Base-by-base conservation (phyloP, 352 stramenopile species). In the Elongisporangium senticosum region DNA sequence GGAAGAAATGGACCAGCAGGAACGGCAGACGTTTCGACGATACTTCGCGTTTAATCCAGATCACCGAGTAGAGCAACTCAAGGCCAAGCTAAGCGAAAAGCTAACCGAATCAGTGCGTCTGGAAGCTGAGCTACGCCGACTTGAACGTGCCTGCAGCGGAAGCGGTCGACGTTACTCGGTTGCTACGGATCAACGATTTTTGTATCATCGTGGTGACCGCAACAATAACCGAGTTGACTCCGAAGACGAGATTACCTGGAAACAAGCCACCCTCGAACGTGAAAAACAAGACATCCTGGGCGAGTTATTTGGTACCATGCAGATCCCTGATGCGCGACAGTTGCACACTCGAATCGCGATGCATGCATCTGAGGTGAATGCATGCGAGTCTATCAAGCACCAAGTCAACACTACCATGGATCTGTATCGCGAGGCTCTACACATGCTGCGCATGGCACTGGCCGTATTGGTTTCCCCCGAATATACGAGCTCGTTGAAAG, bases 311-410 rank as follows among this genome's bases (percentile, higher is more conserved):
- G 61, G 65, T 3, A 72, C 72, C 19, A 55, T 84, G 17, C 67
- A 63, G 5, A 56, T 83, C 28, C 75, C 84, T 0, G 81, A 91
- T n/a, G 74, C 68, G 4, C 56, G 80, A 49, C 76, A 86, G 64
- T 75, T 91, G 37, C 71, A 87, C 53, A 75, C 84, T n/a, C 84
- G 86, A 43, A 78, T 93, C 47, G 78, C 79, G 49, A 86, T 91
- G 71, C 86, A 82, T 59, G 64, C 72, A 17, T 90, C 81, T 0
- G 84, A 93, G 59, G 72, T 74, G 49, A 77, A 84, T 54, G 82
- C 84, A 14, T 83, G 74, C 58, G 75, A 86, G 62, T 87, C 71
- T 4, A 85, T 89, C 50, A 74, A 81, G 59, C 78, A 84, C 53
- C 84, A 93, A 64, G 70, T 93, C 20, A 71, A 87, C 26, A 73